Evolutionary conservation across 805 yeast species (phyloP).

Genomic region (Sungouiella thailandica): DNA sequence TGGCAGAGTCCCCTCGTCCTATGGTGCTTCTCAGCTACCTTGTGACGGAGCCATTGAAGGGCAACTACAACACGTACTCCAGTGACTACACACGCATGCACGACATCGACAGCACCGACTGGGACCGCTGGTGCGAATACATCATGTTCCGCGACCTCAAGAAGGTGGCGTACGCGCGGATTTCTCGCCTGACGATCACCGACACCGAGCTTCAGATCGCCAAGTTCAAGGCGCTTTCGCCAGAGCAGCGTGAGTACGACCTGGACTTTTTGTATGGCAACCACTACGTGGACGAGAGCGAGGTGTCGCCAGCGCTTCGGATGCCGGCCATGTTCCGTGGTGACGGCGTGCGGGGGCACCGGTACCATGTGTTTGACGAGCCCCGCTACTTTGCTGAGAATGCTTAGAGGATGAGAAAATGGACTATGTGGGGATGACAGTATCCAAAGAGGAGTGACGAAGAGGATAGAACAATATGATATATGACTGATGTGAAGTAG

Average conservation of each 20-base stretch:
- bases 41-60: slow-evolving; percentile 82
- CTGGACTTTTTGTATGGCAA: slow-evolving; percentile 48
- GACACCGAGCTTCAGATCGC: slow-evolving; percentile 97
- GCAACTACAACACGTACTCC: slow-evolving; percentile 90
- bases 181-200: slow-evolving; percentile 88
- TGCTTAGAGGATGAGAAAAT: too few species aligned
- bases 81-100: slow-evolving; percentile 80
- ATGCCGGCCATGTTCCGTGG: slow-evolving; percentile 81
- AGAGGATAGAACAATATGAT: too few species aligned
- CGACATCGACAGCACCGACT: slow-evolving; percentile 89
- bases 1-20: slow-evolving; percentile 84
- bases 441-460: too few species aligned
- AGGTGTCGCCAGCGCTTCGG: slow-evolving; percentile 56
- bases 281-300: slow-evolving; percentile 48
- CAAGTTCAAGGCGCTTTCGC: slow-evolving; percentile 63
- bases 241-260: slow-evolving; percentile 28
- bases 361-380: slow-evolving; percentile 90
- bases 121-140: slow-evolving; percentile 99
- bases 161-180: slow-evolving; percentile 90
- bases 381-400: slow-evolving; percentile 68
- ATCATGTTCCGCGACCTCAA: slow-evolving; percentile 81
- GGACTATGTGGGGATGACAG: too few species aligned
- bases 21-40: slow-evolving; percentile 81
- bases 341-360: slow-evolving; percentile 90
- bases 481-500: too few species aligned